These are phyloP conservation scores for Phytopythium vexans DNA, from an alignment of 352 stramenopile species.

Conservation along the genomic window DNA sequence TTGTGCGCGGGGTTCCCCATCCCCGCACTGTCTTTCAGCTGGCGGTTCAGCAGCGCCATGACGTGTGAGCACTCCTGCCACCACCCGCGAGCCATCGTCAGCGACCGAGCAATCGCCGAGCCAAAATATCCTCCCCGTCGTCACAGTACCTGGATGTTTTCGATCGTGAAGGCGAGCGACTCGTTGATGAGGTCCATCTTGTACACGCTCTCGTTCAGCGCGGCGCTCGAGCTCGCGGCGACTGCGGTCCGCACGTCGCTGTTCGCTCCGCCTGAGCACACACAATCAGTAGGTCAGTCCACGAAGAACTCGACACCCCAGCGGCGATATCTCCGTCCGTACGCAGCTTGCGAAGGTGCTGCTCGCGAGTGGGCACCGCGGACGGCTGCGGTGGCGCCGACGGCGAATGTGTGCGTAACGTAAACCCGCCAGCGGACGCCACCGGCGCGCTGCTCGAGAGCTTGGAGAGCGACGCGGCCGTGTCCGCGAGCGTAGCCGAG, in stretches of 20 bases:
- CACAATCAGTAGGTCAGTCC: neutral
- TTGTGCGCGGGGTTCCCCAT: slow-evolving; percentile 36
- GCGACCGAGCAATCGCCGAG: neutral
- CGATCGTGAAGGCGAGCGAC: slow-evolving; percentile 76
- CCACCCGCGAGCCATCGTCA: neutral
- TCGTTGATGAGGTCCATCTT: slow-evolving; percentile 82
- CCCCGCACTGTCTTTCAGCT: slow-evolving; percentile 50
- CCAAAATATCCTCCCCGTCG: too few relatives aligned
- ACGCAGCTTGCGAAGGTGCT: too few relatives aligned
- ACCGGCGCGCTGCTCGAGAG: slow-evolving; percentile 49
- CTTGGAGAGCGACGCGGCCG: slow-evolving; percentile 35
- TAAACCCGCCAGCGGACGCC: slow-evolving; percentile 16
- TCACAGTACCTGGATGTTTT: slow-evolving; percentile 56
- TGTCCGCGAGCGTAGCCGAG: slow-evolving; percentile 32
- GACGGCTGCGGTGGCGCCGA: slow-evolving; percentile 7
- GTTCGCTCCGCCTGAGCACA: slow-evolving; percentile 38
- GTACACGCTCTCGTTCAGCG: slow-evolving; percentile 47
- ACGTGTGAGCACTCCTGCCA: slow-evolving; percentile 56
- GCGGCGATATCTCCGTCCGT: too few relatives aligned
- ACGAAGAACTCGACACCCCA: neutral
- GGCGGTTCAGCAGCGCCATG: slow-evolving; percentile 66
- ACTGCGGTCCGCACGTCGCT: slow-evolving; percentile 31
- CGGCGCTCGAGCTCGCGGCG: slow-evolving; percentile 24
- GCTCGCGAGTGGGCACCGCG: too few relatives aligned
- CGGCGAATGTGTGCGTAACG: slow-evolving; percentile 32